Conservation (phyloP, 495 filamentous ascomycete species). For the Evernia prunastri region DNA sequence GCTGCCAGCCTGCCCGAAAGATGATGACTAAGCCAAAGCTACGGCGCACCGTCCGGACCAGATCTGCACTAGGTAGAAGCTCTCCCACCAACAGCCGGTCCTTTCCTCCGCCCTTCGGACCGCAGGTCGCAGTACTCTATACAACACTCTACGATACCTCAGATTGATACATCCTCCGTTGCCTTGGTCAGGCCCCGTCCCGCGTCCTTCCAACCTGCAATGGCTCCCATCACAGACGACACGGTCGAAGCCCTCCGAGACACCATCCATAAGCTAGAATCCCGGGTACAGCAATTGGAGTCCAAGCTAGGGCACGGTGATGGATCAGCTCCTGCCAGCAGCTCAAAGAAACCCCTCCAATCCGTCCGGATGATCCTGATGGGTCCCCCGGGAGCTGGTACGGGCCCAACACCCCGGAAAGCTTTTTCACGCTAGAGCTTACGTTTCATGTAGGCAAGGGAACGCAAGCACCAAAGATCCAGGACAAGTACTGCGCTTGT, state of each 20-base stretch:
- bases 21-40: constrained; percentile 2
- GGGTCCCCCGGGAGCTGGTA: constrained; percentile 96
- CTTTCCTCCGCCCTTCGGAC: background rate
- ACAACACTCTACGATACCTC: constrained; percentile 17
- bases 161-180: constrained; percentile 16
- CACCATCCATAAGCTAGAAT: constrained; percentile 75
- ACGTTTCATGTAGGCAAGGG: constrained; percentile 70
- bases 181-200: constrained; percentile 37
- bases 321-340: constrained; percentile 22
- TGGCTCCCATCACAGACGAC: constrained; percentile 81
- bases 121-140: background rate
- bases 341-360: constrained; percentile 43
- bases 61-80: background rate
- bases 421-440: constrained; percentile 3
- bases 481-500: constrained; percentile 93
- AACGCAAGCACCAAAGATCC: constrained; percentile 95
- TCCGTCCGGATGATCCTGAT: constrained; percentile 93
- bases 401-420: constrained; percentile 28
- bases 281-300: constrained; percentile 74
- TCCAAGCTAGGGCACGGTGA: constrained; percentile 48
- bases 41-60: background rate
- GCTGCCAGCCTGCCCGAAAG: background rate
- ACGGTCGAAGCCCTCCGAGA: constrained; percentile 65
- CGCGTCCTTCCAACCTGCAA: constrained; percentile 41
- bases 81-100: background rate